Conservation (phyloP, 805 yeast species). For the Lipomyces lipofer region DNA sequence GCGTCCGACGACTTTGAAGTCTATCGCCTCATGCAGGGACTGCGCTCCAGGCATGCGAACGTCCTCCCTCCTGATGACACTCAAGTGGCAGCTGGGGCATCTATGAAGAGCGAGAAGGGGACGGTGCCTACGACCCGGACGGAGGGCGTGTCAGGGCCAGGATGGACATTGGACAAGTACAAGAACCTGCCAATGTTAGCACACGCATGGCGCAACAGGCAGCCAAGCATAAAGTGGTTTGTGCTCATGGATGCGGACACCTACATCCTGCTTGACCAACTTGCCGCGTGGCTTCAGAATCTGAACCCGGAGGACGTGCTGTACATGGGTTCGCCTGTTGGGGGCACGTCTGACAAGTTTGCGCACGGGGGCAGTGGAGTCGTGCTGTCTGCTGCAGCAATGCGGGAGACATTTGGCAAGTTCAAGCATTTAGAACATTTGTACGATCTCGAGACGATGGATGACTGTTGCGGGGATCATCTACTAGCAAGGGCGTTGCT, state of each 20-base stretch:
- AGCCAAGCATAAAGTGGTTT: constrained; percentile 39
- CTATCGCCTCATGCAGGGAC: constrained; percentile 26
- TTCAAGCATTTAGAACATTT: constrained; percentile 23
- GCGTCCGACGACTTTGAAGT: constrained; percentile 26
- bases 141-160: constrained; percentile 17
- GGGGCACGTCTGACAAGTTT: constrained; percentile 30
- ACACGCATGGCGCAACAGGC: constrained; percentile 37
- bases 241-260: constrained; percentile 41
- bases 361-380: constrained; percentile 45
- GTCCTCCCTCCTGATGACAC: no score
- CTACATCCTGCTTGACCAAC: constrained; percentile 36
- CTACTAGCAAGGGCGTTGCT: constrained; percentile 35
- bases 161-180: constrained; percentile 42
- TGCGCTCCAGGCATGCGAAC: constrained; percentile 5
- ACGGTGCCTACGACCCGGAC: constrained; percentile 33
- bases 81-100: no score
- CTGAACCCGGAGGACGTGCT: constrained; percentile 34
- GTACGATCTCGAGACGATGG: constrained; percentile 25
- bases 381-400: constrained; percentile 38
- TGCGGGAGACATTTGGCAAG: constrained; percentile 35
- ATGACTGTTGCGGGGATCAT: constrained; percentile 42
- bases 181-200: constrained; percentile 43
- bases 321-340: constrained; percentile 39
- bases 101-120: not conserved
- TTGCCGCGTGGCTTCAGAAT: constrained; percentile 31